Base-by-base conservation (phyloP, 768 basidiomycete species). In the Tulasnella calospora region DNA sequence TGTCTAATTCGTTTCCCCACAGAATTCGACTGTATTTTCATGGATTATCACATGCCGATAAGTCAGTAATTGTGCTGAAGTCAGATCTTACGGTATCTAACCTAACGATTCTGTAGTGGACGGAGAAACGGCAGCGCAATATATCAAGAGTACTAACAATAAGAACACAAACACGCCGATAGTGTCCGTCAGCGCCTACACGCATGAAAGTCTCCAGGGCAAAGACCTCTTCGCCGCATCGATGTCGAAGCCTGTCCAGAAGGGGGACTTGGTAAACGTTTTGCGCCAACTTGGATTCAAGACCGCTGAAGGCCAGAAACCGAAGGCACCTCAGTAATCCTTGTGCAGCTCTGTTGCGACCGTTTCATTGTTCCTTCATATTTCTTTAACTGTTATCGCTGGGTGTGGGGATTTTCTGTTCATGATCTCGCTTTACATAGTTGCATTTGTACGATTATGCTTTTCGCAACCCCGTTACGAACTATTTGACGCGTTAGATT, bases 21-120 rank as follows among this genome's bases (percentile, higher is more conserved):
- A 97, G 96, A 95, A 85, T 98, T 98, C 83, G 96, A 98, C 83
- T 93, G 94, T 80, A 96, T 98, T 83, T 87, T 98, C 81, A 96
- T 96, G 92, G 96, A 98, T 83, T 87, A 96, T 71, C 91, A 96
- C 80, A 97, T 98, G 94, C 95, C 96, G 82, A 92, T 94, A 81
- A 86, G 93, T 94, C 82, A 89, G 93, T 83, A n/a, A 35, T 61
- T 30, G 17, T 5, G 19, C 5, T 57, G 8, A 61, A 21, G 12
- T 15, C 27, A 73, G 2, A 23, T 17, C 33, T 13, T 5, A 10
- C 3, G 73, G n/a, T 41, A 23, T 36, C 47, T 33, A 41, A 71
- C 75, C 33, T 13, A 23, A 27, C 21, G 15, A 35, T 46, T 38
- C 76, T 51, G 27, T 83, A 90, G 95, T 99, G 81, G 96, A 96